Conservation (phyloP, 495 filamentous ascomycete genomes). For the Penicillium dipodomyicola region DNA sequence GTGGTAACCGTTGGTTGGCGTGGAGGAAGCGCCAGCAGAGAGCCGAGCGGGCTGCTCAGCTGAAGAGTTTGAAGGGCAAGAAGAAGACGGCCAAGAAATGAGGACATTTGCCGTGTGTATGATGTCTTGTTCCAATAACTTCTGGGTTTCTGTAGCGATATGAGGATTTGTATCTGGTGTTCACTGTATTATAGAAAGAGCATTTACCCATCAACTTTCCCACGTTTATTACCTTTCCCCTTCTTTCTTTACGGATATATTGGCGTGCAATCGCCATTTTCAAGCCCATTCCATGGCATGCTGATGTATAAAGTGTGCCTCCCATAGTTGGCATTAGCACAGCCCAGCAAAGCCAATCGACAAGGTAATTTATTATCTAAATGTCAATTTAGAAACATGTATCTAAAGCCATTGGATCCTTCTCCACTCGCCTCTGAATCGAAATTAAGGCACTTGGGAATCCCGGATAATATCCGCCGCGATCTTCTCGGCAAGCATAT, state of each 20-base stretch:
- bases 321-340: not conserved
- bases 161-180: constrained; percentile 32
- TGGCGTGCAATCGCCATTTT: not conserved
- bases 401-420: not conserved
- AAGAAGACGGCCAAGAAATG: constrained; percentile 48
- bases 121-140: constrained; percentile 22
- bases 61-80: constrained; percentile 56
- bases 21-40: constrained; percentile 59
- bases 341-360: not conserved
- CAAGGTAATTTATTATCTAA: not conserved
- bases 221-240: constrained; percentile 11
- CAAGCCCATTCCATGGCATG: not conserved
- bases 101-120: constrained; percentile 20
- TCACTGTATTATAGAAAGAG: constrained; percentile 44
- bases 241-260: not conserved
- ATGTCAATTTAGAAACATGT: not conserved
- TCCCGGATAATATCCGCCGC: constrained; percentile 38
- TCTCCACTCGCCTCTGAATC: not conserved
- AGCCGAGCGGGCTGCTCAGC: constrained; percentile 53
- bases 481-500: constrained; percentile 58
- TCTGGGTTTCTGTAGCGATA: constrained; percentile 34
- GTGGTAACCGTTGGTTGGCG: constrained; percentile 57
- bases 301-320: not conserved
- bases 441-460: not conserved
- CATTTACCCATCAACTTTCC: constrained; percentile 19